Evolutionary conservation across 176 grass and related monocot species (phyloP).

Genomic region (Aegilops sharonensis): DNA sequence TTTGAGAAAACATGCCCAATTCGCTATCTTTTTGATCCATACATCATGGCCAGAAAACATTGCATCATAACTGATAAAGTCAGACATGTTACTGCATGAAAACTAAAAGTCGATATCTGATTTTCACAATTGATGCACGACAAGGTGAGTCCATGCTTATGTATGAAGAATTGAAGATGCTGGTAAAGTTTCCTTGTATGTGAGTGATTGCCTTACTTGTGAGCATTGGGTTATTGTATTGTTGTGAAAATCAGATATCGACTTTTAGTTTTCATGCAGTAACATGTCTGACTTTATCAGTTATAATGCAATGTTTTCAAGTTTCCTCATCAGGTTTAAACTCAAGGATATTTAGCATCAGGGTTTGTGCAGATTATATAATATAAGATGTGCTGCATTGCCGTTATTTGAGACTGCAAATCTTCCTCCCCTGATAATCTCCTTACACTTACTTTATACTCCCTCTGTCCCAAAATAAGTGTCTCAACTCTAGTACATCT

Average conservation of each 20-base stretch:
- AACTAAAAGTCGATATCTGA: too few species aligned
- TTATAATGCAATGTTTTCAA: background rate
- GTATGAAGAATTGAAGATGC: background rate
- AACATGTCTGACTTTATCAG: background rate
- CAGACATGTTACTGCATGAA: too few species aligned
- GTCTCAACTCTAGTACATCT: too few species aligned
- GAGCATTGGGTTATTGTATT: background rate
- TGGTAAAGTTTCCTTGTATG: background rate
- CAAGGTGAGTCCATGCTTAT: conserved; percentile 1
- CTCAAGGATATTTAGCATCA: background rate
- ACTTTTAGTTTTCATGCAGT: background rate
- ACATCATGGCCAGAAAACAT: background rate
- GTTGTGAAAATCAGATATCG: background rate
- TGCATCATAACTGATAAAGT: too few species aligned
- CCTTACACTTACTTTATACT: background rate
- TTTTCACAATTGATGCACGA: background rate
- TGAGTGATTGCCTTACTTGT: background rate
- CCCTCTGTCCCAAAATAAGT: too few species aligned
- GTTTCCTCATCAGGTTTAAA: background rate
- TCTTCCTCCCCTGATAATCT: background rate
- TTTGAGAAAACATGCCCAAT: background rate
- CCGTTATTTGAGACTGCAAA: background rate
- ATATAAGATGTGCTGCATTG: background rate
- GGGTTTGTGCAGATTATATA: background rate
- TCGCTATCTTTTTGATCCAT: background rate